A percentile compares a stretch with the other conserved stretches of the same genome.
phyloP scores from a whole-genome alignment of 768 basidiomycete genomes.

The Dictyophora rubrovolvata region DNA sequence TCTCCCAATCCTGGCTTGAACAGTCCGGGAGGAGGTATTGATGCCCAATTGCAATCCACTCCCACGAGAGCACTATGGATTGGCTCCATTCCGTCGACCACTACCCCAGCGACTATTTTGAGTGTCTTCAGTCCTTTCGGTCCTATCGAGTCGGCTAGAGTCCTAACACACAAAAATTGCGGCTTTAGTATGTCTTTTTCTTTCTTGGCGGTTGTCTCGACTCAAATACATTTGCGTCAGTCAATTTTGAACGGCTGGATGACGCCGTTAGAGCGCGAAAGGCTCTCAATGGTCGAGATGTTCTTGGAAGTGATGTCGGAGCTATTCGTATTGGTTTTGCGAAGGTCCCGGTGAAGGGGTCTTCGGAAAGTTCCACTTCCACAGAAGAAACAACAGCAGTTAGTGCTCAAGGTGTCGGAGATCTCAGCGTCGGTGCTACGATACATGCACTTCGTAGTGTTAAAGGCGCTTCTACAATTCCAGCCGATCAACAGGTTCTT shows the following conservation, averaged over 20 bases:
- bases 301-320: constrained; percentile 92
- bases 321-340: constrained; percentile 96
- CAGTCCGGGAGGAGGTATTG: constrained; percentile 54
- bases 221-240: constrained; percentile 26
- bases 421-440: constrained; percentile 77
- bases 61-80: constrained; percentile 97
- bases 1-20: constrained; percentile 4
- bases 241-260: constrained; percentile 96
- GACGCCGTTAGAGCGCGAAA: constrained; percentile 94
- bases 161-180: constrained; percentile 95
- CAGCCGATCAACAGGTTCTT: constrained; percentile 88
- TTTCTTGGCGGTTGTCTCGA: not conserved
- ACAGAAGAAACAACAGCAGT: constrained; percentile 56
- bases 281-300: constrained; percentile 90
- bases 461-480: constrained; percentile 86
- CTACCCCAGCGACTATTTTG: constrained; percentile 87
- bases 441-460: constrained; percentile 80
- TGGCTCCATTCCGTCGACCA: constrained; percentile 91
- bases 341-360: constrained; percentile 88
- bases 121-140: constrained; percentile 97
- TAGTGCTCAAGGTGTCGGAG: constrained; percentile 72
- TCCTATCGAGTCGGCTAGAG: constrained; percentile 92
- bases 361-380: constrained; percentile 48
- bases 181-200: constrained; percentile 58
- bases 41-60: constrained; percentile 78